Evolutionary conservation across 1,284 basidiomycete genomes (phyloP), one percentile per base, ranked within the genome.

Genomic region (Megacollybia platyphylla): DNA sequence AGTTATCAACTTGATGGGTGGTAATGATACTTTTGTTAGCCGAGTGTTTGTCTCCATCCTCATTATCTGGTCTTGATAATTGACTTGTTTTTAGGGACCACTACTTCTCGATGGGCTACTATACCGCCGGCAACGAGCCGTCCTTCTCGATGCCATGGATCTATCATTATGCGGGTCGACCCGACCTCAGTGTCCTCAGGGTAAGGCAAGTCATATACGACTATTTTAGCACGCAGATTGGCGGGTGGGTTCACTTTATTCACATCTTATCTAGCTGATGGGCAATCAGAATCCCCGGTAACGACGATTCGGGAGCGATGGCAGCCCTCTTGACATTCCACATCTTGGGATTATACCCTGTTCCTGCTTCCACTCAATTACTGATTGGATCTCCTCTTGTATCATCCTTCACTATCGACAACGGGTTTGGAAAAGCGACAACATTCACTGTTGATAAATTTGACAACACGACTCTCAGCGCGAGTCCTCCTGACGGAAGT

Each of bases 271-370:
- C n/a, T 26, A 38, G 26, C 30, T 31, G 13, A 6, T 36, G 9
- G 39, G 20, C 35, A 4, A 35, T 28, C 29, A 65, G 60, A 29
- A 61, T 74, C 29, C 69, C 72, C 2, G 71, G 71, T 10, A 76
- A 76, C 49, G 71, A 74, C 47, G 73, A 76, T 50, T 63, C 61
- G 1, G 65, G 62, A n/a, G 64, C 65, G 4, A 76, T 76, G 73
- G 72, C 71, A 0, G 57, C 70, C 6, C 60, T 74, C 29, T 62
- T 74, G 4, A 54, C 58, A 2, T 75, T 73, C 61, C 71, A 74
- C 49, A 55, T 76, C 35, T 54, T 74, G 2, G 73, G 73, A 0
- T 57, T 76, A 17, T 76, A 73, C 49, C 73, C 73, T 6, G 68
- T 75, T 24, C 63, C 67, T 4, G 49, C 67, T 4, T 63, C 68